Percentiles rank a stretch among this genome's conserved stretches.
phyloP scores from a whole-genome alignment of 306 rosid genomes.

The Biancaea sappan region DNA sequence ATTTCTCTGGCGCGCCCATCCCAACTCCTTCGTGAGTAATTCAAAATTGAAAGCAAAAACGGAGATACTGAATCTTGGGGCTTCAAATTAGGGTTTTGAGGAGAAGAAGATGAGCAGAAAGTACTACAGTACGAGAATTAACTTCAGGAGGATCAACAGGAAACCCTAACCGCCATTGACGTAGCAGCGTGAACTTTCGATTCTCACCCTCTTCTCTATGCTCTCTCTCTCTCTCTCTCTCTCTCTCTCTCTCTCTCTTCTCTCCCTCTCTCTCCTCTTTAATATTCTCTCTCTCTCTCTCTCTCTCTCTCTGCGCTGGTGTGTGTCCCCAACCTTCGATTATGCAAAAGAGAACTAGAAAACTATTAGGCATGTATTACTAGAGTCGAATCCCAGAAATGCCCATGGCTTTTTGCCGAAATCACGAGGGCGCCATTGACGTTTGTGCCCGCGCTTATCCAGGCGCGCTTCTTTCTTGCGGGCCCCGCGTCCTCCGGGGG shows the following conservation, averaged over 20 bases:
- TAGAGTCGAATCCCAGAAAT: constrained; percentile 19
- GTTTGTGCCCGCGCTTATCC: constrained; percentile 6
- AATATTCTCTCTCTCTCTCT: constrained; percentile 35
- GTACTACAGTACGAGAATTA: constrained; percentile 35
- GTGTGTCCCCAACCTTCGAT: constrained; percentile 41
- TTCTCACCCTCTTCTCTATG: constrained; percentile 31
- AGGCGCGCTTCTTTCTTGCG: constrained; percentile 30
- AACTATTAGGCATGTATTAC: constrained; percentile 29
- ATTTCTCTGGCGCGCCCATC: constrained; percentile 88
- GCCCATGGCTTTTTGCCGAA: constrained; percentile 16
- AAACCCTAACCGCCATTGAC: constrained; percentile 88
- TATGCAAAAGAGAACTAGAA: constrained; percentile 39
- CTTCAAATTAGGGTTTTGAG: constrained; percentile 67
- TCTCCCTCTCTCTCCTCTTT: constrained; percentile 21
- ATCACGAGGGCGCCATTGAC: constrained; percentile 42
- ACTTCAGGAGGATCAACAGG: constrained; percentile 45
- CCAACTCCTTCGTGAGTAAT: constrained; percentile 25
- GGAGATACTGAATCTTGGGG: constrained; percentile 28
- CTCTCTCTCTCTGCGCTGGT: constrained; percentile 28
- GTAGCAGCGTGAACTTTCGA: constrained; percentile 41
- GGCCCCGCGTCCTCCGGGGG: not conserved
- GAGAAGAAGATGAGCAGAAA: constrained; percentile 24
- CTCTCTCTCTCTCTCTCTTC: constrained; percentile 32
- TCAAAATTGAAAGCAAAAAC: constrained; percentile 35
- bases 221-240: not conserved